Percentiles rank a stretch among this genome's conserved stretches.
Evolutionary conservation across 768 basidiomycete species (phyloP).

Genomic region (Rhizopogon vinicolor): DNA sequence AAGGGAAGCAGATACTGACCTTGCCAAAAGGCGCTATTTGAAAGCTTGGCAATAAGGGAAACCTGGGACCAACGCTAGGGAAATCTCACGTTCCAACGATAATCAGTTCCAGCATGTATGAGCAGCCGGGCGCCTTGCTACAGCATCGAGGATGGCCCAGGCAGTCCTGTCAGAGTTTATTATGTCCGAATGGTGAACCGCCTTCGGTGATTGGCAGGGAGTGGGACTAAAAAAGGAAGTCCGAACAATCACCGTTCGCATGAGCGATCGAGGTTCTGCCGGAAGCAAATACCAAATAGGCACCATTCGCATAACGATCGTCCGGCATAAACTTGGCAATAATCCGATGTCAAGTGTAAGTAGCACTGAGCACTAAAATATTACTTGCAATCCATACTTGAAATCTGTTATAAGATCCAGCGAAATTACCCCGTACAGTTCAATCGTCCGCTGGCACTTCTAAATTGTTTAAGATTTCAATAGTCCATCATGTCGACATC

Average conservation of each 20-base stretch:
- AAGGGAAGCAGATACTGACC: neutral
- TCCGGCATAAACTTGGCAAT: too few species aligned
- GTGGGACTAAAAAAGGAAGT: neutral
- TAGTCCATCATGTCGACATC: neutral
- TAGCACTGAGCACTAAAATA: too few species aligned
- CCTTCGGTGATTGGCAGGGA: neutral
- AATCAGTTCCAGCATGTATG: neutral
- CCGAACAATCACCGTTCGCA: conserved; percentile 6
- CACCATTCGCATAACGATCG: conserved; percentile 1
- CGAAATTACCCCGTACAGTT: neutral
- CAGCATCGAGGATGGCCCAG: neutral
- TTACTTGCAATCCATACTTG: neutral
- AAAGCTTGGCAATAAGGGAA: neutral
- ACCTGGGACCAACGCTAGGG: neutral
- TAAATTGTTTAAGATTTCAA: neutral
- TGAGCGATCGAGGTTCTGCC: neutral
- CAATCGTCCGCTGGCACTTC: neutral
- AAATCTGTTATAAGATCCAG: neutral
- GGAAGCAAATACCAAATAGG: neutral
- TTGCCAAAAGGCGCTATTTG: neutral
- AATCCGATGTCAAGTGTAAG: neutral
- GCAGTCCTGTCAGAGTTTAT: neutral
- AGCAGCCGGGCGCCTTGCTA: neutral
- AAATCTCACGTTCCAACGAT: neutral
- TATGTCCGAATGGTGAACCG: neutral